Base-by-base conservation (phyloP, 805 yeast species). In the Starmerella kuoi region DNA sequence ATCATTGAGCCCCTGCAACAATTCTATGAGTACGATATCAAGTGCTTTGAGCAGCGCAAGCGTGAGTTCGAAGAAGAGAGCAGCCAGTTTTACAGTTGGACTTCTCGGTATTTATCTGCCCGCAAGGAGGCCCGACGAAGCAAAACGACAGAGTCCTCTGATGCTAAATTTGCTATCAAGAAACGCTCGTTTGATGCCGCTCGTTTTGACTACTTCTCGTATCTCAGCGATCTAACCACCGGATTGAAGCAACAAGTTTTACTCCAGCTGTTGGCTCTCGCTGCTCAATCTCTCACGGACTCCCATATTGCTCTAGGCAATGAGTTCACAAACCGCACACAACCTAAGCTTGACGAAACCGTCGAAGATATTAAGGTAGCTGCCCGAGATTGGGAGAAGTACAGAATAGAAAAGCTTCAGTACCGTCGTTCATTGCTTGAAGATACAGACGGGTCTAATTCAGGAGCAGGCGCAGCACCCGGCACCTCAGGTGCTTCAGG, bases 51-150 rank as follows among this genome's bases (percentile, higher is more conserved):
- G 25, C 39, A 48, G 21, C 57, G 62, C 34, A 65, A 66, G 40
- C 58, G 64, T 26, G 70, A 66, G 35, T 66, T 66, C 51, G 70
- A 67, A 40, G 71, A 67, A 36, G 67, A 64, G 38, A 61, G 67
- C 15, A 52, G 58, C 22, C 68, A 66, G 46, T 66, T 66, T 49
- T 66, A 66, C 48, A 55, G 66, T 26, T 66, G 69, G 68, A 57
- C 66, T 38, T 57, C 67, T 12, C 52, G 68, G n/a, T 66, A 66
- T 41, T 53, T 66, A 20, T 50, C 66, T 12, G 56, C 55, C 43
- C 62, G 61, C 42, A 57, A 58, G 27, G 48, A 46, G 19, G 39
- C 36, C 2, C 27, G 39, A 12, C 37, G 38, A 4, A 18, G 33
- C 22, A 57, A 55, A 47, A 56, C 56, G 33, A 46, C 45, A 17